Conservation (phyloP, 495 filamentous ascomycete species). For the Paragyromitra xinjiangensis region DNA sequence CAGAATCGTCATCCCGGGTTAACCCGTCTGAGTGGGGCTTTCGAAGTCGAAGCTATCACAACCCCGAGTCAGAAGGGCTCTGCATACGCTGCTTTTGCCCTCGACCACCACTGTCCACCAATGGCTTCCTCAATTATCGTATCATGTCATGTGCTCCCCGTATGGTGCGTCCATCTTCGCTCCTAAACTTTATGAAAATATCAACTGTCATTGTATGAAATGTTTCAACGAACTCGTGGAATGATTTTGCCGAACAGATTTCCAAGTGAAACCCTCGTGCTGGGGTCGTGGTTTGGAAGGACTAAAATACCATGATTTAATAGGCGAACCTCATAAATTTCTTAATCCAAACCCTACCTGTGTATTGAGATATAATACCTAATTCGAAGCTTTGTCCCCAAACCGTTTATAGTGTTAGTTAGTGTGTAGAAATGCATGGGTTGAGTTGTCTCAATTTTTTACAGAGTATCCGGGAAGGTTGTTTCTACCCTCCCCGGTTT, state of each 20-base stretch:
- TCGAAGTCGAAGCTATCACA: background rate
- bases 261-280: background rate
- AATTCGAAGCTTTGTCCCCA: background rate
- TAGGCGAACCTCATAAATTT: background rate
- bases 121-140: conserved; percentile 9
- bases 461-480: background rate
- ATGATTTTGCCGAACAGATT: conserved; percentile 1
- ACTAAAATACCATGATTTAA: background rate
- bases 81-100: conserved; percentile 36
- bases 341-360: background rate
- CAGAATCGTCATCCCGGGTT: conserved; percentile 2
- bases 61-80: background rate
- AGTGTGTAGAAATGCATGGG: no score
- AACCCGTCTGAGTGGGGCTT: background rate
- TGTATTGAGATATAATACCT: background rate
- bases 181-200: background rate
- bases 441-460: background rate
- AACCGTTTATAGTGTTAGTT: no score
- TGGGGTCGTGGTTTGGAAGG: no score
- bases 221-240: conserved; percentile 15
- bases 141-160: background rate
- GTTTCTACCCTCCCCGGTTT: no score
- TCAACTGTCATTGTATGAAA: background rate
- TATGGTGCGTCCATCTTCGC: background rate
- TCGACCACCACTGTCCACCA: conserved; percentile 6